These are phyloP conservation scores for Bretschneidera sinensis DNA, from an alignment of 345 rosid genomes.

Conservation along the genomic window DNA sequence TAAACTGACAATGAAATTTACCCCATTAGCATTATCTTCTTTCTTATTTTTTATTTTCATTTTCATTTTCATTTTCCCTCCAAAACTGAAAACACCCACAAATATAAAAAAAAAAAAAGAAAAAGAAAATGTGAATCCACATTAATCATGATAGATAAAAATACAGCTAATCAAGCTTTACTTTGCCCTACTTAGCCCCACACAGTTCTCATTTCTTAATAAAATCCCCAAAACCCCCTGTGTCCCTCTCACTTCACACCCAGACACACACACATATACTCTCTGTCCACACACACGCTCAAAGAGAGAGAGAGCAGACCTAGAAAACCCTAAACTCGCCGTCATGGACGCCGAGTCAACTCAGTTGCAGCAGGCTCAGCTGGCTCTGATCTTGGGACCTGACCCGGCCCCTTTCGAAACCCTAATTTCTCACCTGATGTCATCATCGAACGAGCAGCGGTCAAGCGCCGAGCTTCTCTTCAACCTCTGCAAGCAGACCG, in stretches of 20 bases:
- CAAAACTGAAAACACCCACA: too few species aligned
- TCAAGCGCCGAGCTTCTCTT: constrained; percentile 79
- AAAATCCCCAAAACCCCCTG: constrained; percentile 17
- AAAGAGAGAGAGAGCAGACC: constrained; percentile 16
- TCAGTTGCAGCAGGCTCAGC: constrained; percentile 78
- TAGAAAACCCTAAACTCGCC: constrained; percentile 13
- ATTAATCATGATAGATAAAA: neutral
- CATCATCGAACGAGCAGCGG: constrained; percentile 90
- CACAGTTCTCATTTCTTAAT: too few species aligned
- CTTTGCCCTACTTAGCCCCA: neutral
- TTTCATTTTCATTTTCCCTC: too few species aligned
- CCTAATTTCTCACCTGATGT: constrained; percentile 83
- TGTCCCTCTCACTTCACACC: constrained; percentile 3
- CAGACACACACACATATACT: constrained; percentile 16
- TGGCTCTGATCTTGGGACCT: constrained; percentile 72
- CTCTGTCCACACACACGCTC: constrained; percentile 19
- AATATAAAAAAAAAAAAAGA: too few species aligned
- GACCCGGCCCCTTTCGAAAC: constrained; percentile 83
- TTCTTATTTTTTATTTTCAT: too few species aligned
- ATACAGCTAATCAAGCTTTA: neutral
- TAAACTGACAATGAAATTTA: too few species aligned
- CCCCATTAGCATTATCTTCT: too few species aligned
- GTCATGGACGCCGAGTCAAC: constrained; percentile 74
- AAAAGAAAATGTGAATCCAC: too few species aligned
- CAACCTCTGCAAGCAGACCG: constrained; percentile 84